phyloP scores from a whole-genome alignment of 441 rosid species.

The Gossypium gossypioides region DNA sequence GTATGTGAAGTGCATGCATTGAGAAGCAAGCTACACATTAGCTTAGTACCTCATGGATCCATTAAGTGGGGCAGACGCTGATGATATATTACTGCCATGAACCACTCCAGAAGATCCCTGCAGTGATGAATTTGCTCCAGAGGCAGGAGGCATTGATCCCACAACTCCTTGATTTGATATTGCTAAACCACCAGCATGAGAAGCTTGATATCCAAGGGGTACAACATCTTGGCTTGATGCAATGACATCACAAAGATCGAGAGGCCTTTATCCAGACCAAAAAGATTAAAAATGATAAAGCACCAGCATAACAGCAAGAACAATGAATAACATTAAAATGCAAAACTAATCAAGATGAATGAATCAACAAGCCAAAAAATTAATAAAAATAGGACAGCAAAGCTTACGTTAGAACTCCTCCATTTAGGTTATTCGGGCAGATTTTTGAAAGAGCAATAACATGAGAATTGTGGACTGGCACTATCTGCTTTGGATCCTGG shows the following conservation, averaged over 20 bases:
- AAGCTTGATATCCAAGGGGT: constrained; percentile 53
- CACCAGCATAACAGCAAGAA: constrained; percentile 10
- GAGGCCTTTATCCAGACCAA: constrained; percentile 68
- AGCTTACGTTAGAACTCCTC: constrained; percentile 67
- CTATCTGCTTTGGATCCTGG: constrained; percentile 64
- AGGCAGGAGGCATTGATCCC: constrained; percentile 45
- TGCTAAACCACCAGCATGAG: constrained; percentile 46
- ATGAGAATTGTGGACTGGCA: constrained; percentile 75
- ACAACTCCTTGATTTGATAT: constrained; percentile 56
- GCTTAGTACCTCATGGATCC: constrained; percentile 56
- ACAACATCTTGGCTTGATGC: constrained; percentile 56
- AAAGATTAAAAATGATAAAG: constrained; percentile 15
- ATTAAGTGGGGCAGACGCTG: constrained; percentile 55
- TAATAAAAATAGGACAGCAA: constrained; percentile 14
- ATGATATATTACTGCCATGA: constrained; percentile 46
- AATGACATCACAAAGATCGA: constrained; percentile 73
- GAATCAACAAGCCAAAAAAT: constrained; percentile 2
- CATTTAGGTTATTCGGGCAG: constrained; percentile 75
- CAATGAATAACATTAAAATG: neutral
- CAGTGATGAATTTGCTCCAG: constrained; percentile 57
- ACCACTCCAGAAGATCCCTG: constrained; percentile 58
- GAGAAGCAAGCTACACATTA: constrained; percentile 17
- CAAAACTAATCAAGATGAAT: neutral
- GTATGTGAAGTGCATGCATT: constrained; percentile 4
- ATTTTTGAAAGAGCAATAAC: constrained; percentile 71